phyloP scores from a whole-genome alignment of 1,139 yeast species.

The Diutina siamensis region DNA sequence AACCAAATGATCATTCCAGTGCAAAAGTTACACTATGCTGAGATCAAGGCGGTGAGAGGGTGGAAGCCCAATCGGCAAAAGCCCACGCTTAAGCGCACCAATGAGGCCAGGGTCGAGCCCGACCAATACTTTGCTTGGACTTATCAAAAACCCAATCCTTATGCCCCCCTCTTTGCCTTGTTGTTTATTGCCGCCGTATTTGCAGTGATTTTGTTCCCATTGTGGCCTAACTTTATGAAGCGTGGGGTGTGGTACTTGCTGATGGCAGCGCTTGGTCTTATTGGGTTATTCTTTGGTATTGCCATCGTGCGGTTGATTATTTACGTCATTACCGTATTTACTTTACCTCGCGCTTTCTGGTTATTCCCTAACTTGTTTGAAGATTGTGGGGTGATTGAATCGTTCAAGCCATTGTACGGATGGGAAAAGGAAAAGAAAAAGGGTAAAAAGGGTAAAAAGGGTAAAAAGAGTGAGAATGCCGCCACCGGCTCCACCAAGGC shows the following conservation, averaged over 20 bases:
- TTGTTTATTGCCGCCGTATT: conserved; percentile 60
- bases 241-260: conserved; percentile 86
- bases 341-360: conserved; percentile 73
- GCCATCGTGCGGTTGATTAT: conserved; percentile 73
- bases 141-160: conserved; percentile 67
- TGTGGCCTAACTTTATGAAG: conserved; percentile 91
- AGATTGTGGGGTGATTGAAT: conserved; percentile 88
- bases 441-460: conserved; percentile 11
- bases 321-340: conserved; percentile 49
- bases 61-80: conserved; percentile 60
- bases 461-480: conserved; percentile 7
- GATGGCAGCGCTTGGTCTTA: conserved; percentile 60
- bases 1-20: conserved; percentile 68
- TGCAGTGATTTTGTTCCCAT: conserved; percentile 78
- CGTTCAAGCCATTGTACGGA: conserved; percentile 80
- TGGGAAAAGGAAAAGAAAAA: conserved; percentile 38
- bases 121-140: conserved; percentile 83
- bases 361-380: conserved; percentile 91
- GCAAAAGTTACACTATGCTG: conserved; percentile 57
- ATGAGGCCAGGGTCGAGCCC: conserved; percentile 61
- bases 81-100: conserved; percentile 58
- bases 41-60: conserved; percentile 51
- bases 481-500: conserved; percentile 12
- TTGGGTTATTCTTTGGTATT: conserved; percentile 63
- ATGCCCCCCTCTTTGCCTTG: conserved; percentile 49